Conservation (phyloP, 2,329 filamentous ascomycete genomes). For the Hymenoscyphus infarciens region DNA sequence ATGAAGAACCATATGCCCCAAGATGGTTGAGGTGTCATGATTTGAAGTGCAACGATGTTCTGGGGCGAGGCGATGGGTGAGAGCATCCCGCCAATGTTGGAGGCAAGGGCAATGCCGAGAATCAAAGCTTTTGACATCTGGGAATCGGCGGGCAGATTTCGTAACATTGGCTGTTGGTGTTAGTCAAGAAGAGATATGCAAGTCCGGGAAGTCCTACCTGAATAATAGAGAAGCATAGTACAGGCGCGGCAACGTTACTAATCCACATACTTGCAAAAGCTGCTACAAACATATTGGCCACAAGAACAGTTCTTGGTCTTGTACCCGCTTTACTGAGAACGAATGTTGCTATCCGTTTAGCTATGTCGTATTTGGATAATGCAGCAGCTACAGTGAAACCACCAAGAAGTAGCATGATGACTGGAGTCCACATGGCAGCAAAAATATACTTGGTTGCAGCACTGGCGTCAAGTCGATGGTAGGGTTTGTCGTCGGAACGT, state of each 20-base stretch:
- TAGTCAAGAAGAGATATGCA: conserved; percentile 7
- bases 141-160: conserved; percentile 85
- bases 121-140: conserved; percentile 94
- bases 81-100: conserved; percentile 93
- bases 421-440: conserved; percentile 96
- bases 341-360: conserved; percentile 94
- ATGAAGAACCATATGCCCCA: conserved; percentile 99
- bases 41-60: conserved; percentile 93
- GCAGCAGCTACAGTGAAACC: conserved; percentile 96
- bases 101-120: conserved; percentile 89
- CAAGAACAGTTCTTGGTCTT: conserved; percentile 77
- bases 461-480: conserved; percentile 71
- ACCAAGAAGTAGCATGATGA: conserved; percentile 95
- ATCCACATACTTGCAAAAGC: conserved; percentile 99
- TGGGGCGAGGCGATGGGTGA: conserved; percentile 97
- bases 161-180: conserved; percentile 70
- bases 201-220: conserved; percentile 54
- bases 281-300: conserved; percentile 99
- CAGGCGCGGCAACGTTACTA: conserved; percentile 94
- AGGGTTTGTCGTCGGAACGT: conserved; percentile 67
- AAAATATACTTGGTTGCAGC: conserved; percentile 82
- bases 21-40: conserved; percentile 87
- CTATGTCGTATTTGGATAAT: conserved; percentile 94
- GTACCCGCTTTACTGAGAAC: conserved; percentile 96
- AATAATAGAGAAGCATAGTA: conserved; percentile 96